These are phyloP conservation scores for Arachnomyces sp. DNA, from an alignment of 2,329 filamentous ascomycete species.

Conservation along the genomic window DNA sequence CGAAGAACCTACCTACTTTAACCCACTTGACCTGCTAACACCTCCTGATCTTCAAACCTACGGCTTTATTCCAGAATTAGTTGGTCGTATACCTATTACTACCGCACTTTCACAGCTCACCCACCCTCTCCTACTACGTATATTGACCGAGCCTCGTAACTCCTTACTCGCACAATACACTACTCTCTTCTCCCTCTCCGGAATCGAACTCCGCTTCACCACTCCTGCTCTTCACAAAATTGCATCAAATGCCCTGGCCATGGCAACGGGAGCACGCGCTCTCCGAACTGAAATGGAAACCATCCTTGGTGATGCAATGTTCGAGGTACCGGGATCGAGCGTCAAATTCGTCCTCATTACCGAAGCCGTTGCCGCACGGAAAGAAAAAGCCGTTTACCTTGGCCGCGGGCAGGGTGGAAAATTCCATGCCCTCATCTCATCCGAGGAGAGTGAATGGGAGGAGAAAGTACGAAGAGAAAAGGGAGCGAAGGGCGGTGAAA, in stretches of 20 bases:
- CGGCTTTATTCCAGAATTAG: conserved; percentile 89
- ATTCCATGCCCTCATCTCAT: conserved; percentile 44
- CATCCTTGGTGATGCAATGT: conserved; percentile 72
- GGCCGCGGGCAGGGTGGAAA: conserved; percentile 44
- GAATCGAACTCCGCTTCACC: conserved; percentile 73
- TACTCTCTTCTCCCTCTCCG: conserved; percentile 74
- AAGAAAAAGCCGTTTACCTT: conserved; percentile 48
- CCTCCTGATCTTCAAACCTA: conserved; percentile 73
- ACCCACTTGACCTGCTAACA: conserved; percentile 63
- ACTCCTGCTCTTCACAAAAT: conserved; percentile 72
- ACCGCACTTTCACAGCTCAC: conserved; percentile 74
- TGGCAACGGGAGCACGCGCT: conserved; percentile 72
- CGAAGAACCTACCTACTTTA: conserved; percentile 43
- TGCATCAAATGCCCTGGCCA: conserved; percentile 59
- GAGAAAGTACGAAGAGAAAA: conserved; percentile 28
- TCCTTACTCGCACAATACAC: conserved; percentile 82
- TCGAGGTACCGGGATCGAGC: conserved; percentile 60
- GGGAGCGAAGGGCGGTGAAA: conserved; percentile 12
- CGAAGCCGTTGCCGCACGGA: conserved; percentile 58
- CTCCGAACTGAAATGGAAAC: conserved; percentile 75
- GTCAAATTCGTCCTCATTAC: conserved; percentile 69
- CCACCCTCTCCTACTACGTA: conserved; percentile 63
- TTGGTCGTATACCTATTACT: conserved; percentile 88
- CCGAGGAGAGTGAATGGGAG: conserved; percentile 46
- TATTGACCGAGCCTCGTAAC: conserved; percentile 88